Evolutionary conservation across 495 filamentous ascomycete genomes (phyloP).

Genomic region (Neurospora discreta): DNA sequence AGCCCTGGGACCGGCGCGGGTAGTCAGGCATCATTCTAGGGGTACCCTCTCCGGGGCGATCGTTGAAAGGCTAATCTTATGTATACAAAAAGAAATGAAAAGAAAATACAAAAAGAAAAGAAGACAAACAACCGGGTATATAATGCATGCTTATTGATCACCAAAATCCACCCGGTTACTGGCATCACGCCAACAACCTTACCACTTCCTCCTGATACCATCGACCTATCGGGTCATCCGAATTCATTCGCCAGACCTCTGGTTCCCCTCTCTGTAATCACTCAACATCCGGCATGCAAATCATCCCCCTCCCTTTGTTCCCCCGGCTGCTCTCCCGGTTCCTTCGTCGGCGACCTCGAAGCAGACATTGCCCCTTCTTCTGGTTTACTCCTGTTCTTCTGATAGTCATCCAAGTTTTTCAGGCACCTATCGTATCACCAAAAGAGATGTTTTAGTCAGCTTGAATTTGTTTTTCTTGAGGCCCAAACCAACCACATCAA

Average conservation of each 20-base stretch:
- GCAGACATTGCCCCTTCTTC: not conserved
- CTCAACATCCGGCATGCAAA: not conserved
- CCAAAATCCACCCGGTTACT: not conserved
- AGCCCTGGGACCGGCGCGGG: not conserved
- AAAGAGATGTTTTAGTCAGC: not conserved
- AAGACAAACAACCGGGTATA: not conserved
- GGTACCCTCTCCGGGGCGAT: not conserved
- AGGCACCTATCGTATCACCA: not conserved
- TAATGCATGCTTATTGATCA: not conserved
- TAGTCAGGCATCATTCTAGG: not conserved
- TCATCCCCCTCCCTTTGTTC: not conserved
- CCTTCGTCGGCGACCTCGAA: not conserved
- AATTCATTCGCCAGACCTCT: not conserved
- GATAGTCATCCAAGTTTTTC: not conserved
- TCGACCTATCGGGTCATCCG: not conserved
- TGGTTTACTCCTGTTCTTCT: not conserved
- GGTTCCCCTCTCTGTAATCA: not conserved
- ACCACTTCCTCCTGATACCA: not conserved
- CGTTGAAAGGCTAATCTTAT: not conserved
- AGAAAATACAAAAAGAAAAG: no score
- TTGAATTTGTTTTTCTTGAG: not conserved
- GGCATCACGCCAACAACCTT: not conserved
- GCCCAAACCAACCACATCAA: not conserved
- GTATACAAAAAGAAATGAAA: no score
- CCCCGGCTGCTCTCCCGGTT: not conserved